These are phyloP conservation scores for Populus simonii DNA, from an alignment of 345 rosid genomes.

Conservation along the genomic window DNA sequence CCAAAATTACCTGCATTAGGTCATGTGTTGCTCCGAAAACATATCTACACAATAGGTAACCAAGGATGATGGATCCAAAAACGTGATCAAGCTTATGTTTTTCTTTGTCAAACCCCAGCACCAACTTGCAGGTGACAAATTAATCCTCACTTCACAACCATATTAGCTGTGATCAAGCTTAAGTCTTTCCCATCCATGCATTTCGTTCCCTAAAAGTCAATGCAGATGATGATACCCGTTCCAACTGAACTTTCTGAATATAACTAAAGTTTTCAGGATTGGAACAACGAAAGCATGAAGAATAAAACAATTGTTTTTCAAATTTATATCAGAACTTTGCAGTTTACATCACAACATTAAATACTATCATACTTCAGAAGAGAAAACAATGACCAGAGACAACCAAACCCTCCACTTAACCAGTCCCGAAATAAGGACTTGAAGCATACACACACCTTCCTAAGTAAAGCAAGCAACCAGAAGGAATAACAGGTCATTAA, in stretches of 20 bases:
- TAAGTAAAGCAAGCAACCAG: slow-evolving; percentile 9
- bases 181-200: neutral
- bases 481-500: slow-evolving; percentile 42
- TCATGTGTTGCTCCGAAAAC: no score
- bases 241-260: neutral
- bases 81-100: no score
- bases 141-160: no score
- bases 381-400: neutral
- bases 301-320: neutral
- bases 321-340: neutral
- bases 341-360: neutral
- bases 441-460: neutral
- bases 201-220: neutral
- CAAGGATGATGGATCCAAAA: no score
- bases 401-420: neutral
- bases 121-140: no score
- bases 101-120: no score
- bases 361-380: neutral
- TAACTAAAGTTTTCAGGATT: neutral
- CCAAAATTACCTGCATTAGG: neutral
- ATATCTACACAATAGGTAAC: no score
- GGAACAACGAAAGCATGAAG: neutral
- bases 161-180: no score
- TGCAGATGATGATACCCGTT: neutral
- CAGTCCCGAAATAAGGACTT: slow-evolving; percentile 29